Evolutionary conservation across 805 yeast genomes (phyloP), one percentile per base, ranked within the genome.

Genomic region (Candida anglica): DNA sequence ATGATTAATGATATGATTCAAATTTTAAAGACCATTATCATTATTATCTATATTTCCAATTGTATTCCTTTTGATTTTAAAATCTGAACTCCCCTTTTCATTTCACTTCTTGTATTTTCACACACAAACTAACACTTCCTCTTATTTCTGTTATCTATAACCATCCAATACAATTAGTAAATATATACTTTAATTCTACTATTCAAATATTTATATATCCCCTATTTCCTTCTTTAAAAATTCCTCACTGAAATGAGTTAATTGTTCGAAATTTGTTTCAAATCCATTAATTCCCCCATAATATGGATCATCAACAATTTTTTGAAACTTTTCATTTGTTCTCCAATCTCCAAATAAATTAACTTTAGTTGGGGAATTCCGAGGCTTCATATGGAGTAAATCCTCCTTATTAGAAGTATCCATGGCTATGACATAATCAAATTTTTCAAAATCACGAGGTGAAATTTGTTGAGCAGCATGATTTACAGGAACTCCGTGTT

Each of bases 221-320:
- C 55, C 60, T 18, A 60, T 39, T 35, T 79, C 86, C 32, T 51
- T 65, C 41, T 71, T 65, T 33, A 89, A 49, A 43, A 89, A 84
- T 40, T 77, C 79, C 43, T 81, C 75, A 37, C 86, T 76, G 53
- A 91, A 91, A 46, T 84, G 88, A 8, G 63, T 52, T 32, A 88
- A 69, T 52, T 89, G 98, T 36, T 71, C 53, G 53, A 79, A 89
- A 56, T 85, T 86, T 37, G 65, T 70, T 56, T 86, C 93, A 53
- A 89, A 89, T 2, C 96, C 96, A 43, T 76, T 71, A 15, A 61
- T 63, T 0, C 94, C 96, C 4, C 97, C 97, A 51, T 89, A 91
- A 56, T 91, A 89, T 1, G 98, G 98, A 56, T 89, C 98, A 35
- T 77, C 85, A 5, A 89, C 89, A 21, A 85, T 75, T 22, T 58